Evolutionary conservation across 306 rosid genomes (phyloP), one percentile per base, ranked within the genome.

Genomic region (Ziziphus jujuba): DNA sequence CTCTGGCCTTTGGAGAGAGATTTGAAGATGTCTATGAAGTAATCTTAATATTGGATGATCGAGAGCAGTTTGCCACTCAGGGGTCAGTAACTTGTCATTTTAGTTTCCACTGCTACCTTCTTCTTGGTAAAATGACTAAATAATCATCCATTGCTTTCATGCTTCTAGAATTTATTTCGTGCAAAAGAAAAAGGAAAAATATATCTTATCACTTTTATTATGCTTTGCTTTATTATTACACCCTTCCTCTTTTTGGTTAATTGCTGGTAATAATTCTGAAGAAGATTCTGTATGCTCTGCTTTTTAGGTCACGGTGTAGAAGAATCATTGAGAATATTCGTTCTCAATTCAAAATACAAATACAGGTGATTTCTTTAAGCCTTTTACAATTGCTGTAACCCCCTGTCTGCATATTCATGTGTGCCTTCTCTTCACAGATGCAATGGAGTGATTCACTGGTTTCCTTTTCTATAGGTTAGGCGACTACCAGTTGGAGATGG

Each of bases 401-500:
- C 15, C 45, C 12, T 14, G 21, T 16, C 17, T n/a, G 21, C 10
- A 16, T 16, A 23, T 16, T 16, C 17, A 20, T 50, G 55, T 50
- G 3, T 17, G 8, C 4, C 9, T 50, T 50, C 22, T 14, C 7
- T n/a, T 50, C 55, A 59, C 8, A 13, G 66, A 19, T 59, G 20
- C 28, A 25, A 5, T 45, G 8, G 22, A 34, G n/a, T 66, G 9
- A 31, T 66, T 54, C 63, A 47, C 23, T 33, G 49, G 61, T 70
- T 67, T 65, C 61, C 61, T 74, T 65, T 59, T 75, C 14, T 71
- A 35, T 79, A 93, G 98, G 95, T 90, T 73, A 86, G 91, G 77
- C 80, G 91, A 66, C 82, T 93, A 61, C 96, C 98, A 24, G 91
- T 93, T 78, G 98, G 97, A 79, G 98, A 92, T 47, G 98, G 90